phyloP scores from a whole-genome alignment of 1,284 basidiomycete genomes.

The Tilletiopsis washingtonensis region DNA sequence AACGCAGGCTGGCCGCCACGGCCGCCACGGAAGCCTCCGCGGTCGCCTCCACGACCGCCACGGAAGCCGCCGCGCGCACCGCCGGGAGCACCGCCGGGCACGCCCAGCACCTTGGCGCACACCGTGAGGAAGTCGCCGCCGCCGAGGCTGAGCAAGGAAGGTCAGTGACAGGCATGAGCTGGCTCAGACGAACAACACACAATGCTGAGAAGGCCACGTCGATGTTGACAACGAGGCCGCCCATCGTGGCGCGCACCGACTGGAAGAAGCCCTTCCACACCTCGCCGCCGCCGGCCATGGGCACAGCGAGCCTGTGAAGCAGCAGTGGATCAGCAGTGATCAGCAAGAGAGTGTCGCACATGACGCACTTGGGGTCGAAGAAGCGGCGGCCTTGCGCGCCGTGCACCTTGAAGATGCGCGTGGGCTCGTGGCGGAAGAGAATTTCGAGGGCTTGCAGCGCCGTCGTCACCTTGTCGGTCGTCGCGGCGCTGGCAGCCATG shows the following conservation, averaged over 20 bases:
- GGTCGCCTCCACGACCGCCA: slow-evolving; percentile 7
- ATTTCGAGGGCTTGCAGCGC: slow-evolving; percentile 22
- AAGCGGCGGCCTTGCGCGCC: slow-evolving; percentile 21
- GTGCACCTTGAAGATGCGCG: slow-evolving; percentile 2
- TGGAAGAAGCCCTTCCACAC: slow-evolving; percentile 31
- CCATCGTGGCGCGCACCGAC: slow-evolving; percentile 21
- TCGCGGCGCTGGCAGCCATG: slow-evolving; percentile 4
- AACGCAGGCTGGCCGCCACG: slow-evolving; percentile 9
- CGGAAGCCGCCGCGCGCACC: slow-evolving; percentile 10
- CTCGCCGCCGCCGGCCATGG: slow-evolving; percentile 23
- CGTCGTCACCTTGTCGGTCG: slow-evolving; percentile 3
- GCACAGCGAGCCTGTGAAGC: slow-evolving; percentile 2
- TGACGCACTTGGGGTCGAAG: slow-evolving; percentile 11
- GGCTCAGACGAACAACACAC: too few species aligned
- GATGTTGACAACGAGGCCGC: slow-evolving; percentile 32
- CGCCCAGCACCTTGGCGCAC: slow-evolving; percentile 14
- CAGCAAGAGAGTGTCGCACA: too few species aligned
- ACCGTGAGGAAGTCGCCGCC: slow-evolving; percentile 21
- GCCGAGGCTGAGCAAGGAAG: slow-evolving; percentile 1
- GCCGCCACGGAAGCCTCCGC: slow-evolving; percentile 14
- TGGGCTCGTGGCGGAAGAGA: slow-evolving; percentile 8
- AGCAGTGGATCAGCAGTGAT: too few species aligned
- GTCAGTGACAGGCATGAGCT: too few species aligned
- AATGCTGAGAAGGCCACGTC: slow-evolving; percentile 32
- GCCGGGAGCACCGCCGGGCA: slow-evolving; percentile 15